Evolutionary conservation across 805 yeast species (phyloP).

Genomic region (Limtongozyma cylindracea): DNA sequence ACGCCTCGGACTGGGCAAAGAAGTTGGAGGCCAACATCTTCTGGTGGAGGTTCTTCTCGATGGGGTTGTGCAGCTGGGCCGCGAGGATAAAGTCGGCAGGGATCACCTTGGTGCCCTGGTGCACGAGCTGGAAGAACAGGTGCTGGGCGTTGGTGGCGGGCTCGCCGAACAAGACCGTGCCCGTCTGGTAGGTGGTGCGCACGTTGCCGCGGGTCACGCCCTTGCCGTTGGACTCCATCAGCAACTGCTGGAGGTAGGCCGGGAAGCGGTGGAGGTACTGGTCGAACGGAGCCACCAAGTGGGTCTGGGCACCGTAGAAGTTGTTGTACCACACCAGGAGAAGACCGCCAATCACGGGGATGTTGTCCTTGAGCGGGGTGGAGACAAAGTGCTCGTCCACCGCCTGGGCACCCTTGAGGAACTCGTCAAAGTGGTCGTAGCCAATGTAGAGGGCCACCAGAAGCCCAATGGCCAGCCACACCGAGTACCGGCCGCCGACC

Average conservation of each 20-base stretch:
- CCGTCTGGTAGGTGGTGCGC: conserved; percentile 87
- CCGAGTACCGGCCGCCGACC: conserved; percentile 99
- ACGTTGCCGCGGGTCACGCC: conserved; percentile 82
- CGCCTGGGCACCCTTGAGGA: conserved; percentile 95
- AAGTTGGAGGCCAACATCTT: conserved; percentile 96
- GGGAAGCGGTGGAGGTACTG: conserved; percentile 99
- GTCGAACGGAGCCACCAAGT: conserved; percentile 94
- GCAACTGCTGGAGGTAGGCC: conserved; percentile 93
- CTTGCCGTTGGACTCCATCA: conserved; percentile 99
- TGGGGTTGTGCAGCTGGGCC: conserved; percentile 95
- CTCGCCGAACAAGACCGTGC: conserved; percentile 90
- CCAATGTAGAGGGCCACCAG: conserved; percentile 92
- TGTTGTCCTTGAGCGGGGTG: conserved; percentile 75
- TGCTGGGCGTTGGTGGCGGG: conserved; percentile 99
- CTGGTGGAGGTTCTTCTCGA: conserved; percentile 85
- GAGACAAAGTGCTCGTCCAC: conserved; percentile 74
- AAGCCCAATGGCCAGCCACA: conserved; percentile 97
- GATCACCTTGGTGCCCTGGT: conserved; percentile 94
- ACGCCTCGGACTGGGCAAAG: conserved; percentile 95
- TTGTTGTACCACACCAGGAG: conserved; percentile 96
- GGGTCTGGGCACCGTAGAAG: conserved; percentile 95
- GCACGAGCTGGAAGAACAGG: conserved; percentile 97
- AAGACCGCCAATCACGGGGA: conserved; percentile 84
- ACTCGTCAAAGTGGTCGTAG: conserved; percentile 73
- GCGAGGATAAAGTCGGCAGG: conserved; percentile 95